Evolutionary conservation across 2,329 filamentous ascomycete species (phyloP), one percentile per base, ranked within the genome.

Genomic region (Aspergillus aculeatus): DNA sequence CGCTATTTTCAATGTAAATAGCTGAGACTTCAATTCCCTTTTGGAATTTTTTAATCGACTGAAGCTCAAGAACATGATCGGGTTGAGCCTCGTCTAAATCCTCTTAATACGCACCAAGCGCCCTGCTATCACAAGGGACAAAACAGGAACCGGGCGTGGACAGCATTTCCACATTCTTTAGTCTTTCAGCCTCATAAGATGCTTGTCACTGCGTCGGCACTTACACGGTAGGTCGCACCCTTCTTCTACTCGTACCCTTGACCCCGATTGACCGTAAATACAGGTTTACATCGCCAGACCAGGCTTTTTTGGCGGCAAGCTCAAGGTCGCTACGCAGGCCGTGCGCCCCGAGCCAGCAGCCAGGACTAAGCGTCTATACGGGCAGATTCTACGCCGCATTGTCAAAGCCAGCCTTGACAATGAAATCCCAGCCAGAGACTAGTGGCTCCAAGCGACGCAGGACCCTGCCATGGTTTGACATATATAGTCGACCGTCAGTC

Each of bases 261-360:
- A 32, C 1, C 11, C 11, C 31, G 41, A 14, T 16, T 21, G 19
- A 5, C 14, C 3, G 21, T 7, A 23, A 32, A 16, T 2, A 4
- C 32, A 47, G 29, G 4, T 19, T 21, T 32, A 16, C n/a, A 14
- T 23, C 23, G 32, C 48, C 24, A 16, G 41, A 24, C 12, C 23
- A 5, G 16, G 35, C 48, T 32, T 12, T 16, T 24, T 38, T 50
- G 21, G 35, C 32, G 26, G 54, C 31, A 26, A 51, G 10, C 26
- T 50, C 53, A n/a, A 55, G 41, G 41, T 48, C 19, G 53, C 41
- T 47, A 31, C 24, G 53, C 53, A 21, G 53, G 53, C 6, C 52
- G 52, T 54, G 19, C 41, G 41, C 41, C 41, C 31, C 21, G 41
- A 12, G 9, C 31, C n/a, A 32, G 24, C n/a, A 55, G 10, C 31